A percentile compares a stretch with the other conserved stretches of the same genome.
These are phyloP conservation scores for Pichia sp. DNA, from an alignment of 1,139 yeast species.

Conservation along the genomic window DNA sequence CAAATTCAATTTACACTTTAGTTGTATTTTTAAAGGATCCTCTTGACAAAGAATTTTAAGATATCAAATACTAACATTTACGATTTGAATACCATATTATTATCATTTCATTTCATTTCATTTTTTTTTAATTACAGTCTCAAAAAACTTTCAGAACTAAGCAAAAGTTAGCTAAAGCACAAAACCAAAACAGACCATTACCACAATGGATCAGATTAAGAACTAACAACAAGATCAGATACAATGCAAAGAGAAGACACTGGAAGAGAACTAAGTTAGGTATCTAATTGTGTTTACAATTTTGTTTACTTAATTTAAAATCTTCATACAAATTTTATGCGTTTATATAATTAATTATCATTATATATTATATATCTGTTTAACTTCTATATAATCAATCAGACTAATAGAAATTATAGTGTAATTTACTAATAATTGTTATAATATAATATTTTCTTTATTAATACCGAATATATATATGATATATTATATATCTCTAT, in stretches of 20 bases:
- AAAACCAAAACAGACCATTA: constrained; percentile 99
- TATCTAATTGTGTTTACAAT: constrained; percentile 51
- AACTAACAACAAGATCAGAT: constrained; percentile 96
- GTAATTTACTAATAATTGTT: neutral
- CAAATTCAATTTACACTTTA: no score
- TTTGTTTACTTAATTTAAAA: no score
- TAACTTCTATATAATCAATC: neutral
- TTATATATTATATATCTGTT: neutral
- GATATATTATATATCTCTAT: no score
- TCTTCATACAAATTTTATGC: no score
- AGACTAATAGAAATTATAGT: constrained; percentile 1
- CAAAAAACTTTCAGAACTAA: constrained; percentile 97
- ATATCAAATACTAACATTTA: constrained; percentile 8
- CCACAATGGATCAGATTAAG: constrained; percentile 99
- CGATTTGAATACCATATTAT: no score
- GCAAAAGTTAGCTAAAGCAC: constrained; percentile 99
- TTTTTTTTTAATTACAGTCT: constrained; percentile 45
- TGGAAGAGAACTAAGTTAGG: constrained; percentile 99
- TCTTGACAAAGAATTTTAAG: neutral
- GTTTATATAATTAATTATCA: no score
- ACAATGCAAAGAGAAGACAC: constrained; percentile 99
- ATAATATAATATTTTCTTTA: no score
- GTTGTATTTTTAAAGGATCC: no score
- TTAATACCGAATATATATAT: no score
- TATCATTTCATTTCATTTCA: no score